These are phyloP conservation scores for Backusella luteola DNA, from an alignment of 192 early-diverging fungal species.

Conservation along the genomic window DNA sequence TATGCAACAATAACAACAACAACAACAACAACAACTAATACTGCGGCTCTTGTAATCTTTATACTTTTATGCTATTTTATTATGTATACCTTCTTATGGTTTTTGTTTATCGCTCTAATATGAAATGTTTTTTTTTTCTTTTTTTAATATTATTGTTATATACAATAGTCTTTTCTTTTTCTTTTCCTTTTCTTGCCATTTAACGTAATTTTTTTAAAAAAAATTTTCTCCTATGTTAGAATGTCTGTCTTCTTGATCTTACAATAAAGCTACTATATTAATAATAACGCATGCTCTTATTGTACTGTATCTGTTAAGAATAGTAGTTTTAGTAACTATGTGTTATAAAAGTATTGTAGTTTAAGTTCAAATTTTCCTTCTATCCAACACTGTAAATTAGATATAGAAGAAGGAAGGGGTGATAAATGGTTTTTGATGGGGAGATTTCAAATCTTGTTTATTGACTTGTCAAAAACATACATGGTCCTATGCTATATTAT, in stretches of 20 bases:
- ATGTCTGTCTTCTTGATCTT: background rate
- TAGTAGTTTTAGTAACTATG: background rate
- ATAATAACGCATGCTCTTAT: background rate
- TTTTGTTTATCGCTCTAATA: background rate
- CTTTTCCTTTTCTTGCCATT: background rate
- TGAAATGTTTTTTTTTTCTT: background rate
- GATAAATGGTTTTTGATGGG: background rate
- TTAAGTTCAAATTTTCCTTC: background rate
- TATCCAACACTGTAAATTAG: background rate
- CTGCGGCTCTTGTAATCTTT: background rate
- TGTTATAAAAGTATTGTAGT: background rate
- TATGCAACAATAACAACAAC: background rate
- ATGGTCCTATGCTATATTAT: background rate
- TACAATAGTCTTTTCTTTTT: background rate
- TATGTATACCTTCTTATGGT: background rate
- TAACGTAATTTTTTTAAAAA: background rate
- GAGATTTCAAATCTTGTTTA: background rate
- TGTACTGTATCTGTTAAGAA: too few relatives aligned
- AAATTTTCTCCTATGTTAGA: background rate
- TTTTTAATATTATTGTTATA: background rate
- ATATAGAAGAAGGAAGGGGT: background rate
- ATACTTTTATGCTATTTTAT: background rate
- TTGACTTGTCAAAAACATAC: slow-evolving; percentile 1
- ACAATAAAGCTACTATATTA: background rate
- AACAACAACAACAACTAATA: background rate